Evolutionary conservation across 1,139 yeast genomes (phyloP).

Genomic region (Kodamaea sp.): DNA sequence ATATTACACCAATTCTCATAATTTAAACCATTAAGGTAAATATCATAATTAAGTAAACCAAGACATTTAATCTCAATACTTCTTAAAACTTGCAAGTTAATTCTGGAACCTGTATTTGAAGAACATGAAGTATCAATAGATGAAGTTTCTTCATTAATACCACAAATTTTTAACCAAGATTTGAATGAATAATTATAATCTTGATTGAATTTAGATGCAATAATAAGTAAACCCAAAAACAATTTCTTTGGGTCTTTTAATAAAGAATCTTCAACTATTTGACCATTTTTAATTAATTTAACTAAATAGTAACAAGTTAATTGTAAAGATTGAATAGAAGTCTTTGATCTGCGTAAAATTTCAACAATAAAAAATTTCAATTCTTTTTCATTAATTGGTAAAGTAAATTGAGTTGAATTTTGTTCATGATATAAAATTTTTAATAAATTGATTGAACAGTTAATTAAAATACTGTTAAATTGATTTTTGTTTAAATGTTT

Average conservation of each 20-base stretch:
- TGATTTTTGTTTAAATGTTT: constrained; percentile 39
- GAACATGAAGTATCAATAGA: background rate
- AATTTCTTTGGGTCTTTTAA: constrained; percentile 58
- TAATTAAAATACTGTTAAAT: constrained; percentile 39
- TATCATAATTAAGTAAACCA: constrained; percentile 50
- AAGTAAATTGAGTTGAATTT: constrained; percentile 1
- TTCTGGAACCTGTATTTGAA: constrained; percentile 11
- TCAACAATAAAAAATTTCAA: constrained; percentile 55
- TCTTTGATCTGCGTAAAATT: constrained; percentile 63
- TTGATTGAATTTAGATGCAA: constrained; percentile 69
- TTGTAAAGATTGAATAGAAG: constrained; percentile 63
- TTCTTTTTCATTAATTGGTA: constrained; percentile 20
- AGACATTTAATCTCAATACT: constrained; percentile 55
- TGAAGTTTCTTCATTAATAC: constrained; percentile 35
- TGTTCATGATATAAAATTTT: constrained; percentile 31
- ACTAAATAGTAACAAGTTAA: constrained; percentile 62
- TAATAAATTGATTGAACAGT: constrained; percentile 36
- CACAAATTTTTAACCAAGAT: constrained; percentile 77
- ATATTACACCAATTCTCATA: constrained; percentile 57
- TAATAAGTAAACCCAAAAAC: constrained; percentile 61
- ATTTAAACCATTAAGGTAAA: constrained; percentile 46
- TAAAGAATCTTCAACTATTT: constrained; percentile 10
- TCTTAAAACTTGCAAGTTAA: constrained; percentile 42
- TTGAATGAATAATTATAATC: constrained; percentile 67
- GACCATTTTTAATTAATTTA: constrained; percentile 32